Evolutionary conservation across 345 rosid species (phyloP).

Genomic region (Rhodamnia rubescens): DNA sequence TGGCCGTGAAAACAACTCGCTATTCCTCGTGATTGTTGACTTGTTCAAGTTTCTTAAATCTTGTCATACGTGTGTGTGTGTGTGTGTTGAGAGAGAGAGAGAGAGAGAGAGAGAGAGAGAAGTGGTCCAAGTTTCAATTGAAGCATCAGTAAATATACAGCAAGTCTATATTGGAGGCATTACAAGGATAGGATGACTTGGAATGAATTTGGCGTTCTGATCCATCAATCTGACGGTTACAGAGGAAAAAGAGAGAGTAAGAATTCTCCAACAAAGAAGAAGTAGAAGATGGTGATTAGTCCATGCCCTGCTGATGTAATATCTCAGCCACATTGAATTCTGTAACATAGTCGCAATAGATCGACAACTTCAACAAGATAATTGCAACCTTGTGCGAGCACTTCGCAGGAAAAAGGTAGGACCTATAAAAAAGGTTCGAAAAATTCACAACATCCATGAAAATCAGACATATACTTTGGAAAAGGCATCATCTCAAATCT

Average conservation of each 20-base stretch:
- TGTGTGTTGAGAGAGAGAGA: neutral
- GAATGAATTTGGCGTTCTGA: neutral
- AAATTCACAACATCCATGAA: neutral
- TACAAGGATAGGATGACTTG: neutral
- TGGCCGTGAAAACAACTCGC: neutral
- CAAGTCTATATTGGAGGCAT: neutral
- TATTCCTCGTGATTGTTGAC: neutral
- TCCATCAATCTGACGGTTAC: neutral
- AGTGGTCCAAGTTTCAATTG: neutral
- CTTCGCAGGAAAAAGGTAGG: neutral
- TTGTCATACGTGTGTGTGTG: neutral
- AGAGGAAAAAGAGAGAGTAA: neutral
- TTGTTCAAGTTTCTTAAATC: neutral
- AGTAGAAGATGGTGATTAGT: neutral
- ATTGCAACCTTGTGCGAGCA: neutral
- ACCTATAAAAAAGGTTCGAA: neutral
- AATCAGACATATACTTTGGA: neutral
- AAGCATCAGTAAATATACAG: neutral
- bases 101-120: neutral
- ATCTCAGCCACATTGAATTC: neutral
- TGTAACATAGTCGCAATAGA: neutral
- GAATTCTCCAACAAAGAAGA: neutral
- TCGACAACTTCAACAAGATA: neutral
- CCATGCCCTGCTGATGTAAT: neutral
- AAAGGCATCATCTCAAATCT: neutral